Evolutionary conservation across 2,329 filamentous ascomycete species (phyloP), one percentile per base, ranked within the genome.

Genomic region (Venturia aucupariae): DNA sequence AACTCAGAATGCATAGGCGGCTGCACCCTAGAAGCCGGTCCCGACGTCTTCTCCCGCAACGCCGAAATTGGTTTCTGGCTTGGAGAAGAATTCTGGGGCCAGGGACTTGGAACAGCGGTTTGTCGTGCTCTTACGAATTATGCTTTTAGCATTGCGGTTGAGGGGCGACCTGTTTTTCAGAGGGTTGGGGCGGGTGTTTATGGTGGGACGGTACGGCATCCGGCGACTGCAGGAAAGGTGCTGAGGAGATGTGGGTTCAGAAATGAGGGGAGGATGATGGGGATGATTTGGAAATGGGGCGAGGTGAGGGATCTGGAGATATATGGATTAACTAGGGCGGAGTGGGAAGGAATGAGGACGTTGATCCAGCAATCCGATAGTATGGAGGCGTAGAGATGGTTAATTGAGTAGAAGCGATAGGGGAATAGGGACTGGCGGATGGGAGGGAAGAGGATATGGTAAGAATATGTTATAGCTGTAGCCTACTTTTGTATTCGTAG

Each of bases 1-100:
- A 30, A 65, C n/a, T 27, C 17, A 11, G 24, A 35, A 10, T 54
- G 38, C 6, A 65, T 65, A 38, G 63, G 63, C 15, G 63, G 57
- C 60, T 32, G 24, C 46, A 60, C 62, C 22, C 11, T 63, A 8
- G 60, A 64, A 38, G 30, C 46, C 17, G 59, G 60, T 13, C 27
- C 38, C 17, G 64, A 65, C 27, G 60, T 65, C 15, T 44, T 32
- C 19, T 38, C 22, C 8, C 38, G 42, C 17, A 39, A 35, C 22
- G 63, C 60, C n/a, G 60, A 63, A 39, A 41, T 65, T 15, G 63
- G 63, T 30, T 65, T 65, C 39, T 65, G 63, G 63, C 32, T 65
- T 17, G 57, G 59, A 3, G 27, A 48, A 13, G 63, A 62, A 27
- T 65, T 46, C 22, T 63, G 60, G 60, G 60, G 60, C 8, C 22